Conservation (phyloP, 495 filamentous ascomycete genomes). For the Penicillium pulvis region DNA sequence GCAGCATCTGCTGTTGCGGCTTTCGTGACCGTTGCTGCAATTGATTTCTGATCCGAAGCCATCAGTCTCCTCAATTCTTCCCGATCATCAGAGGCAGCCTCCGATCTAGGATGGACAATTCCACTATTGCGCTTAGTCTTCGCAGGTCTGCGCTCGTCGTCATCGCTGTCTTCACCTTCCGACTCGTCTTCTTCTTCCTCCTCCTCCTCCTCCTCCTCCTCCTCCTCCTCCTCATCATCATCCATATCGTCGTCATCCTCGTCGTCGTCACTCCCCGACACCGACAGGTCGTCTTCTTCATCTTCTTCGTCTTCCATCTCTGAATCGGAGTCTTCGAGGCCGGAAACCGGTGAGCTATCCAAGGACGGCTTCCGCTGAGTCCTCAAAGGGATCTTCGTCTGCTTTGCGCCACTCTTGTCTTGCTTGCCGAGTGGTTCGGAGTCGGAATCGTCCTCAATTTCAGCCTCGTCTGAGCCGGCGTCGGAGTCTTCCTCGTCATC, state of each 20-base stretch:
- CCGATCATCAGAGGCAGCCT: conserved; percentile 36
- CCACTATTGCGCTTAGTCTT: background rate
- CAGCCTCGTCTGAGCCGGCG: conserved; percentile 14
- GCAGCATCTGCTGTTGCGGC: conserved; percentile 75
- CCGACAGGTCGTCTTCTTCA: conserved; percentile 14
- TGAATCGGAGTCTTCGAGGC: conserved; percentile 15
- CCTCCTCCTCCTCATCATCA: conserved; percentile 34
- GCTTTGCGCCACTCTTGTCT: background rate
- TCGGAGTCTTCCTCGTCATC: conserved; percentile 12
- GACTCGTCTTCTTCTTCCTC: conserved; percentile 40
- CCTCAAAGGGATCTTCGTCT: background rate
- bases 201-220: conserved; percentile 31
- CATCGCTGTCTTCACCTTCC: conserved; percentile 10
- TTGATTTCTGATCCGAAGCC: conserved; percentile 67
- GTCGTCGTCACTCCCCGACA: conserved; percentile 6
- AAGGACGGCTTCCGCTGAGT: background rate
- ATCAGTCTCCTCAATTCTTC: conserved; percentile 68
- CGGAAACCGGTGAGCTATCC: too few species aligned
- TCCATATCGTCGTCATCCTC: conserved; percentile 6
- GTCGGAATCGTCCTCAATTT: background rate
- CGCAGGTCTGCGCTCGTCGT: background rate
- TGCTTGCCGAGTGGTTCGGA: background rate
- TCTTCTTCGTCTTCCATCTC: conserved; percentile 20
- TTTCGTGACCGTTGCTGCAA: conserved; percentile 68
- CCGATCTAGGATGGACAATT: background rate